Evolutionary conservation across 768 basidiomycete genomes (phyloP), one percentile per base, ranked within the genome.

Genomic region (Mycena maculata): DNA sequence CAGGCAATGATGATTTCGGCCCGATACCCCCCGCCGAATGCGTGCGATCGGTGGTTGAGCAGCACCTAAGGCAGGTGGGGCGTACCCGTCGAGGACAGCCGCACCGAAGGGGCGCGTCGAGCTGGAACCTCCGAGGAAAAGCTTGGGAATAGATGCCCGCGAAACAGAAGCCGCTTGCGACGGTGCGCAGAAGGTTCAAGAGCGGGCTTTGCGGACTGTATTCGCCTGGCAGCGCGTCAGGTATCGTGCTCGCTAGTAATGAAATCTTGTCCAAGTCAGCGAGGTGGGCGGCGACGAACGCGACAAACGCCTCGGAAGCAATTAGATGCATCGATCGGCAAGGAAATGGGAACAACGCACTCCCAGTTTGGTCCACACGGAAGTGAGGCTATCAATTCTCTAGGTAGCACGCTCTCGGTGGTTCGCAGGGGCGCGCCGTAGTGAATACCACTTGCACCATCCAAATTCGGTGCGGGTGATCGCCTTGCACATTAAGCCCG

Each of bases 401-500:
- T 63, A 50, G 8, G 31, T 65, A 11, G 60, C 36, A n/a, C 78
- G 68, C 69, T 82, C 81, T 31, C 42, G 63, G 44, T 81, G 77
- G 4, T 75, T 78, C 22, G 72, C 68, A 20, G 63, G 67, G 6
- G 48, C 65, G 23, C 71, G 54, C n/a, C 61, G 60, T 3, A 77
- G 15, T 11, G 65, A 79, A 28, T 75, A 63, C 74, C 72, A 74
- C 41, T 48, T 67, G 61, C 70, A 60, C 73, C 73, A 71, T 12
- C 60, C 48, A 33, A 77, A 61, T n/a, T 77, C 73, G 9, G 74
- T 45, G 12, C 76, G 71, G 22, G 65, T 50, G 18, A 79, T 50
- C 8, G 72, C 68, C 53, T 76, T 76, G 31, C 77, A 33, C 77
- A 78, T 77, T 28, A 77, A 50, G 23, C 75, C 57, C 10, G 73